Evolutionary conservation across 129 eudicot genomes (phyloP).

Genomic region (carrot (Daucus carota)): DH1_v3.0 NC_030386.2:37174501-37175000

Average conservation of each 20-base stretch:
- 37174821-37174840: not conserved
- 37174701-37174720: not conserved
- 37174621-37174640: not conserved
- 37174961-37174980: too few relatives aligned
- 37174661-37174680: not conserved
- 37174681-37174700: not conserved
- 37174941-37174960: too few relatives aligned
- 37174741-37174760: too few relatives aligned
- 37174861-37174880: not conserved
- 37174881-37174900: not conserved
- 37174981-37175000: not conserved
- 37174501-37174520: not conserved
- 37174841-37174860: not conserved
- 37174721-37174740: not conserved
- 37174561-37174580: not conserved
- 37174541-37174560: not conserved
- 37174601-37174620: not conserved
- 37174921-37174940: not conserved
- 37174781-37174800: too few relatives aligned
- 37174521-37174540: not conserved
- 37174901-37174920: not conserved
- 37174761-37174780: not conserved
- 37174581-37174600: not conserved
- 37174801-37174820: not conserved
- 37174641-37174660: not conserved